Evolutionary conservation across 2,329 filamentous ascomycete genomes (phyloP), one percentile per base, ranked within the genome.

Genomic region (Sarocladium strictum): DNA sequence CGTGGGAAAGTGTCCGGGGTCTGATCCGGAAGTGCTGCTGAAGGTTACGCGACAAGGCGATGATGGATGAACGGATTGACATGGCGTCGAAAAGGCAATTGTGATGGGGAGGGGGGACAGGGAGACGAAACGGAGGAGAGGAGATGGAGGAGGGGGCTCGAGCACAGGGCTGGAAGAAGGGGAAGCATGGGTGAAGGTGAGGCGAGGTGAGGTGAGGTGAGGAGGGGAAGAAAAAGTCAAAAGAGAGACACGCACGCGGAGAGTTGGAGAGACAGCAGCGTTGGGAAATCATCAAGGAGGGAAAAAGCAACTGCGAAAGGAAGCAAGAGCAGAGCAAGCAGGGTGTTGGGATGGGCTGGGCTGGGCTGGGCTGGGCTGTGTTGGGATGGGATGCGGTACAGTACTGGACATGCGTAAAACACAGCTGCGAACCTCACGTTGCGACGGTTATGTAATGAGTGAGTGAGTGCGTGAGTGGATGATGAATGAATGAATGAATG

Each of bases 121-220:
- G 47, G 26, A 33, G 23, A 35, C 47, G 47, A 51, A 51, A 51
- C 47, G 26, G 23, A 12, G 43, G 43, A 27, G 17, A 24, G 43
- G 43, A 11, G 7, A 29, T 10, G 17, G 17, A n/a, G 17, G 43
- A 24, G 24, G 29, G 29, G 47, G 47, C 29, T 51, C 27, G 47
- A 33, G 47, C 47, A 51, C 47, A 51, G 23, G 26, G 47, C 29
- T 35, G 27, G 29, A 51, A n/a, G n/a, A n/a, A 15, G 14, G 24
- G 24, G 23, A 38, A 38, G 9, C 17, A 32, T 32, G 29, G 29
- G 29, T 12, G 29, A 32, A n/a, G n/a, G 32, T 9, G 32, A 33
- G 32, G 32, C 9, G 32, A 33, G 32, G 15, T 9, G 15, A 15
- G 32, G 32, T 33, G 9, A 33, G 32, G 32, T 9, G 15, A 33